Evolutionary conservation across 768 basidiomycete species (phyloP).

Genomic region (Gautieria morchelliformis): DNA sequence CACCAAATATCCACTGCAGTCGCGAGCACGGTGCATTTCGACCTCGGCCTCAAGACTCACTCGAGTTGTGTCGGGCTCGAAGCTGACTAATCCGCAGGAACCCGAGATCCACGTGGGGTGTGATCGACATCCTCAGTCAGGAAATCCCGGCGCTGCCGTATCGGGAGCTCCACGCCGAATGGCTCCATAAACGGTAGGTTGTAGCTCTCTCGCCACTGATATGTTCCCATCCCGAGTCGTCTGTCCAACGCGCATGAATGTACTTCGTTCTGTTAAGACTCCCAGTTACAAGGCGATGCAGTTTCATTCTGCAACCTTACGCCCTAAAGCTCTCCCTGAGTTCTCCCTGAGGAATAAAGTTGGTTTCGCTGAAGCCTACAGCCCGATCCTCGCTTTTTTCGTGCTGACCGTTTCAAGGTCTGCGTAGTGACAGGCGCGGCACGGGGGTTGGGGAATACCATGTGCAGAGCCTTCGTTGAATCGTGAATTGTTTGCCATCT

Average conservation of each 20-base stretch:
- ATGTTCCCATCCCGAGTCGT: background rate
- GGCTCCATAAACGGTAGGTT: too few relatives aligned
- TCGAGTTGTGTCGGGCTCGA: too few relatives aligned
- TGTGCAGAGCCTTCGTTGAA: conserved; percentile 83
- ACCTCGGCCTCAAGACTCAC: too few relatives aligned
- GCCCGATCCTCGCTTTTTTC: background rate
- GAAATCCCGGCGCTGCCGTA: too few relatives aligned
- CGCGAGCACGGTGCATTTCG: too few relatives aligned
- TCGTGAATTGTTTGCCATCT: conserved; percentile 40
- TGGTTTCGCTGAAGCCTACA: conserved; percentile 5
- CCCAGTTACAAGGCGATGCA: background rate
- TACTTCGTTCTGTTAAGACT: background rate
- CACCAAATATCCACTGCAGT: too few relatives aligned
- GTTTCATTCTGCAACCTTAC: background rate
- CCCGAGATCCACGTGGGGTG: too few relatives aligned
- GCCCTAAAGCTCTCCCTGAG: conserved; percentile 49
- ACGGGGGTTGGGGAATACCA: conserved; percentile 81
- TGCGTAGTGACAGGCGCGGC: conserved; percentile 92
- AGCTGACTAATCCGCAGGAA: too few relatives aligned
- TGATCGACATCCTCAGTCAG: too few relatives aligned
- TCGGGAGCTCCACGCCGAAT: too few relatives aligned
- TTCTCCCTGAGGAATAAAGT: conserved; percentile 80
- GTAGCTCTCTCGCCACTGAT: background rate
- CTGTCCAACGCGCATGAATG: background rate
- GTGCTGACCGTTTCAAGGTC: conserved; percentile 37